Percentiles rank a stretch among this genome's conserved stretches.
phyloP scores from a whole-genome alignment of 176 grass and related monocot genomes.

The Poa annua region DNA sequence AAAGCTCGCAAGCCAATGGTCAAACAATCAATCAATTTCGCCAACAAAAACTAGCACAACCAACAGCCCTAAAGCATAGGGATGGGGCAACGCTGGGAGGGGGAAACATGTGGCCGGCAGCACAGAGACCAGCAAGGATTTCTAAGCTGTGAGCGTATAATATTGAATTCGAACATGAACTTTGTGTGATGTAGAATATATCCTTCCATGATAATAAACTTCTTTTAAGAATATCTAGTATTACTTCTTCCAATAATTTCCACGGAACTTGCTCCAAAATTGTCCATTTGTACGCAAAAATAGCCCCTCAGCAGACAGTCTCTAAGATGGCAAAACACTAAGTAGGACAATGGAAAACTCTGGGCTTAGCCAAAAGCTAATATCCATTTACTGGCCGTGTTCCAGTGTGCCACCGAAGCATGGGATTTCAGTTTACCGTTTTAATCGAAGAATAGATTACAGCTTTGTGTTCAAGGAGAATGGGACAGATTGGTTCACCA shows the following conservation, averaged over 20 bases:
- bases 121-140: background rate
- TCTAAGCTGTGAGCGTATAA: background rate
- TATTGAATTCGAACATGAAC: background rate
- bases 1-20: background rate
- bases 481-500: background rate
- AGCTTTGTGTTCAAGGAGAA: background rate
- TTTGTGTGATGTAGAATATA: background rate
- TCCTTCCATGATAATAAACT: background rate
- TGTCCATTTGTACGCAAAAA: background rate
- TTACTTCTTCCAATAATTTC: no score
- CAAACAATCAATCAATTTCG: background rate
- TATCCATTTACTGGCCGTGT: background rate
- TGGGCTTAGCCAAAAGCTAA: background rate
- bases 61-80: background rate
- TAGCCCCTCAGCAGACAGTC: background rate
- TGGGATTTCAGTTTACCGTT: slow-evolving; percentile 2
- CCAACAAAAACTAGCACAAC: background rate
- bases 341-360: background rate
- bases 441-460: slow-evolving; percentile 6
- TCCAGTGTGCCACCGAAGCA: background rate
- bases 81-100: background rate
- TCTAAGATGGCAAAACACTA: background rate
- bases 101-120: background rate
- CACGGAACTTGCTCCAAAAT: background rate
- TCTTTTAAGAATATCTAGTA: no score